phyloP scores from a whole-genome alignment of 768 basidiomycete genomes.

The Russula sp. region DNA sequence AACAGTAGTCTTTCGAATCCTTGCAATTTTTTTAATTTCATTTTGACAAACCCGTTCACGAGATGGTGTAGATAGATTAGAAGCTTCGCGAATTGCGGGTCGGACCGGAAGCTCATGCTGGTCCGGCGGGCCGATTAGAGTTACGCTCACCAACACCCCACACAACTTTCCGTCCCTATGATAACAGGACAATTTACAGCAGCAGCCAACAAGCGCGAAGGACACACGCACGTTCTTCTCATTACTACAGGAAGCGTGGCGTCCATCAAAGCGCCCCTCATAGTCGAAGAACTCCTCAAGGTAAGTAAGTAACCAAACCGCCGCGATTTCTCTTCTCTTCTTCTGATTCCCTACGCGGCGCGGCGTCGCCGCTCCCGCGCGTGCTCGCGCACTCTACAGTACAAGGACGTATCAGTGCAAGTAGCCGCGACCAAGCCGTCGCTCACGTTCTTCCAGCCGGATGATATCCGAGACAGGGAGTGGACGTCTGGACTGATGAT shows the following conservation, averaged over 20 bases:
- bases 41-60: too few species aligned
- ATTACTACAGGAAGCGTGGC: slow-evolving; percentile 95
- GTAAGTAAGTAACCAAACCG: slow-evolving; percentile 39
- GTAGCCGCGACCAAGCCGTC: slow-evolving; percentile 80
- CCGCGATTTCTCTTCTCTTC: too few species aligned
- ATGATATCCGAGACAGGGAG: slow-evolving; percentile 51
- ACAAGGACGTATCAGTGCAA: slow-evolving; percentile 70
- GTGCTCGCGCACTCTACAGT: slow-evolving; percentile 43
- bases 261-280: slow-evolving; percentile 88
- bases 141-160: too few species aligned
- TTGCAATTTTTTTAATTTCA: neutral
- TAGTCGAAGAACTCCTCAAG: slow-evolving; percentile 69
- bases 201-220: slow-evolving; percentile 37
- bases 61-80: too few species aligned
- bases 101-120: neutral
- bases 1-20: neutral
- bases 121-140: too few species aligned
- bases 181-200: slow-evolving; percentile 28
- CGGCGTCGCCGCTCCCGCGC: too few species aligned
- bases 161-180: too few species aligned
- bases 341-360: too few species aligned
- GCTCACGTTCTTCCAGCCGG: slow-evolving; percentile 67
- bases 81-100: too few species aligned
- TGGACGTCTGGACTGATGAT: slow-evolving; percentile 80
- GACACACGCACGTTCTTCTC: slow-evolving; percentile 66